Evolutionary conservation across 768 basidiomycete species (phyloP), one percentile per base, ranked within the genome.

Genomic region (Atractiella rhizophila): DNA sequence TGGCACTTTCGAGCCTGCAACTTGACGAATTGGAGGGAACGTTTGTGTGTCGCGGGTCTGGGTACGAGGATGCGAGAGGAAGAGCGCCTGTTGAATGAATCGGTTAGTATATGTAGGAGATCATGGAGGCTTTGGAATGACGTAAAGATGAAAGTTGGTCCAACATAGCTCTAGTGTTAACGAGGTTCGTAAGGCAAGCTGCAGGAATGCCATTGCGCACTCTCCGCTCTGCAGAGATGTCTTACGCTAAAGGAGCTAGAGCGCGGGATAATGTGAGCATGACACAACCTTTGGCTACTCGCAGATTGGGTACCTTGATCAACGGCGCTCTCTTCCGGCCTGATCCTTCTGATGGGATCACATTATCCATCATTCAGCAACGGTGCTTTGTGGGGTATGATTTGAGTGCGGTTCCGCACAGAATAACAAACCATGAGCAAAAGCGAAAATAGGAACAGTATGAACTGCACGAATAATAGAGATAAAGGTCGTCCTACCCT

Each of bases 231-330:
- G 18, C 10, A 28, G 12, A 20, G 13, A 3, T 30, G 16, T 18
- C 23, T 19, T 35, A 28, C 20, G 44, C 24, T 44, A 73, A 37
- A 63, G 59, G 0, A 72, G 68, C 36, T 69, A 64, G 5, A n/a
- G 60, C 54, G 55, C 81, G 76, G 2, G 74, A 78, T n/a, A n/a
- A n/a, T n/a, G n/a, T n/a, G 67, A 1, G 66, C 74, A 71, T 74
- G 49, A 1, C 26, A 21, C 30, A 37, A 33, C 10, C 31, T 18
- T 9, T 35, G 24, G 36, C 30, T 45, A 6, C 24, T 35, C 12
- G 18, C 31, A 16, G 11, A 13, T 19, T 35, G 4, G 39, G n/a
- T n/a, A n/a, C n/a, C n/a, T n/a, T n/a, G n/a, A n/a, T n/a, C n/a
- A n/a, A n/a, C n/a, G n/a, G n/a, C n/a, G n/a, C n/a, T n/a, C n/a